Evolutionary conservation across 169 alveolate genomes (phyloP), one percentile per base, ranked within the genome.

Genomic region (Plasmodium malariae): DNA sequence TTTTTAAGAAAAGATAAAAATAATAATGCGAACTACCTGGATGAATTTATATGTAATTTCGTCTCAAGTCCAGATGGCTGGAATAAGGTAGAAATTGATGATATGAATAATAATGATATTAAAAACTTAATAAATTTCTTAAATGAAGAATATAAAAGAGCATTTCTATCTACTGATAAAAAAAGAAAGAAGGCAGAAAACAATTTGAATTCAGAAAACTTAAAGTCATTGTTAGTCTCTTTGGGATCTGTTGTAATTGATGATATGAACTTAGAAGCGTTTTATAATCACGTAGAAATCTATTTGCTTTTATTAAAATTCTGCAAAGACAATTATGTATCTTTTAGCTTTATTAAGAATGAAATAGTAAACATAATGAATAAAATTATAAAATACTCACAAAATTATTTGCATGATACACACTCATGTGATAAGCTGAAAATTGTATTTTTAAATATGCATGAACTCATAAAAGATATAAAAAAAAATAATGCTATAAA

Each of bases 311-410:
- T 80, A 63, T 69, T 80, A 80, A 80, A 65, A 43, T 65, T 26
- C n/a, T 65, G 90, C 43, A 80, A 80, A 80, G 90, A 80, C 51
- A 80, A 80, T n/a, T 80, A 80, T 43, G 65, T 65, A 57, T 65
- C 90, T 51, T 80, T 80, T 49, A 80, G 83, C 67, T 80, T 80
- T 67, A 51, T 80, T 34, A 80, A 80, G 67, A 80, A 67, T 65
- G 90, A 80, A 80, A 80, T 80, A 55, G 40, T 57, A 60, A 80
- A 65, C 51, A 65, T 49, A 65, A 68, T 54, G 71, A 36, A 80
- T 32, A 28, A 55, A 65, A 80, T 80, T 59, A 65, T 80, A 49
- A 65, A 80, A 45, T 48, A 80, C 57, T 63, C 83, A 28, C 90
- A 67, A 45, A 80, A 49, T 36, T 49, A 65, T 80, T 57, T 80